Conservation (phyloP, 495 filamentous ascomycete genomes). For the Xylaria bambusicola region DNA sequence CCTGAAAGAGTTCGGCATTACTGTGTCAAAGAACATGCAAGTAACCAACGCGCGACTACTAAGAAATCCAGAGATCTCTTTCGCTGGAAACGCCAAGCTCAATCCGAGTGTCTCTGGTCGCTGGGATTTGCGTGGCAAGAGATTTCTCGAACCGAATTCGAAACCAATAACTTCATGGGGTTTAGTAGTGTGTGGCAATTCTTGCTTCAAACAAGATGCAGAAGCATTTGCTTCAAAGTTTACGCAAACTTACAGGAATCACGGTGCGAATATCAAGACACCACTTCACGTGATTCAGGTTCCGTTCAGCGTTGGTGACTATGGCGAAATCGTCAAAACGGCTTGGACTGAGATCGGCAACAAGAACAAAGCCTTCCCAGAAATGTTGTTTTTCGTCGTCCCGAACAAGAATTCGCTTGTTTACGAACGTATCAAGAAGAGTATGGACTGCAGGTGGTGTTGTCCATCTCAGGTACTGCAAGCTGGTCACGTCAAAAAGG, state of each 20-base stretch:
- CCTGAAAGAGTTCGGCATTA: conserved; percentile 66
- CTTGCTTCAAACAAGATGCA: conserved; percentile 42
- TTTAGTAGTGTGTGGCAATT: conserved; percentile 43
- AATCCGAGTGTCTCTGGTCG: conserved; percentile 65
- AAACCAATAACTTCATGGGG: conserved; percentile 68
- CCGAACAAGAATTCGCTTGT: conserved; percentile 61
- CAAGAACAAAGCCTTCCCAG: conserved; percentile 36
- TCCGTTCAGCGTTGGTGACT: conserved; percentile 17
- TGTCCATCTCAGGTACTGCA: conserved; percentile 74
- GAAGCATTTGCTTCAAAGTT: conserved; percentile 62
- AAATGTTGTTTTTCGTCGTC: conserved; percentile 74
- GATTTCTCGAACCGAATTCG: conserved; percentile 65
- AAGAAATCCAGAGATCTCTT: conserved; percentile 67
- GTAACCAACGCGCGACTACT: conserved; percentile 70
- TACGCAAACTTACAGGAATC: conserved; percentile 60
- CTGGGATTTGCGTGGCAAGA: conserved; percentile 83
- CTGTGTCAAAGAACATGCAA: conserved; percentile 63
- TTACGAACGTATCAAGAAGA: conserved; percentile 82
- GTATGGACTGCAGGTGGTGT: conserved; percentile 76
- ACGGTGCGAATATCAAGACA: conserved; percentile 65
- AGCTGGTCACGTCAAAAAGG: conserved; percentile 59
- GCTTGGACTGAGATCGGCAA: conserved; percentile 22
- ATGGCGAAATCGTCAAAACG: conserved; percentile 26
- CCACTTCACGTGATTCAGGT: neutral
- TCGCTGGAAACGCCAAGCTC: conserved; percentile 49